These are phyloP conservation scores for Phaeosphaeria sp. DNA, from an alignment of 2,329 filamentous ascomycete genomes.

Conservation along the genomic window DNA sequence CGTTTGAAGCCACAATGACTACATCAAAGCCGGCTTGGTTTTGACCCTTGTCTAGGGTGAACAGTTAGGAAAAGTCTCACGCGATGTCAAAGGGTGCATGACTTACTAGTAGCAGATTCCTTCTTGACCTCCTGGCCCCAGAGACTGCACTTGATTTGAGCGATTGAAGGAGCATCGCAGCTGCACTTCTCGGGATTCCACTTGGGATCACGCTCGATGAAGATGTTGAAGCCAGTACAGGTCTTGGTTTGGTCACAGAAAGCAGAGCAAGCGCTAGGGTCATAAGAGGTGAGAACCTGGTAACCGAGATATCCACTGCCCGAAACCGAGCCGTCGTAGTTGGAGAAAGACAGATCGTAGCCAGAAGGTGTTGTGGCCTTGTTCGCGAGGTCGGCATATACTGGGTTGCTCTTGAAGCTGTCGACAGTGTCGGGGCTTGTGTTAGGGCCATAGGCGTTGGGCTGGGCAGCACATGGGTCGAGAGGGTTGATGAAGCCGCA, in stretches of 20 bases:
- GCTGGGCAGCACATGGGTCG: conserved; percentile 35
- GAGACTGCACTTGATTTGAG: conserved; percentile 34
- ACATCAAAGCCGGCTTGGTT: conserved; percentile 34
- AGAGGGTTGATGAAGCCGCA: conserved; percentile 36
- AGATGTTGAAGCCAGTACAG: conserved; percentile 37
- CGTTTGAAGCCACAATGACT: conserved; percentile 41
- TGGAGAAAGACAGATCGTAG: conserved; percentile 26
- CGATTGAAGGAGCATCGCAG: conserved; percentile 25
- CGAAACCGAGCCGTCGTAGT: conserved; percentile 23
- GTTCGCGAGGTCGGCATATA: conserved; percentile 31
- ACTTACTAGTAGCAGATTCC: conserved; percentile 20
- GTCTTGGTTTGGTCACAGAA: conserved; percentile 24
- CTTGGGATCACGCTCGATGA: conserved; percentile 31
- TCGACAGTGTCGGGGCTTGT: conserved; percentile 29
- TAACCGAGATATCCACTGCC: conserved; percentile 30
- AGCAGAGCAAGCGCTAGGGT: conserved; percentile 22
- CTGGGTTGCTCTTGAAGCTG: conserved; percentile 29
- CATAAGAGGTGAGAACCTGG: conserved; percentile 31
- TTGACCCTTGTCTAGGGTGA: conserved; percentile 15
- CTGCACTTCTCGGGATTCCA: conserved; percentile 34
- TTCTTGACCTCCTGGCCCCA: conserved; percentile 30
- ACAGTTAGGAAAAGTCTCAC: neutral
- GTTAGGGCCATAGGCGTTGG: conserved; percentile 26
- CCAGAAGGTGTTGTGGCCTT: conserved; percentile 26
- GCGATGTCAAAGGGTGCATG: neutral